A percentile compares a stretch with the other conserved stretches of the same genome.
Evolutionary conservation across 805 yeast species (phyloP).

Genomic region (Pichia ethanolica): DNA sequence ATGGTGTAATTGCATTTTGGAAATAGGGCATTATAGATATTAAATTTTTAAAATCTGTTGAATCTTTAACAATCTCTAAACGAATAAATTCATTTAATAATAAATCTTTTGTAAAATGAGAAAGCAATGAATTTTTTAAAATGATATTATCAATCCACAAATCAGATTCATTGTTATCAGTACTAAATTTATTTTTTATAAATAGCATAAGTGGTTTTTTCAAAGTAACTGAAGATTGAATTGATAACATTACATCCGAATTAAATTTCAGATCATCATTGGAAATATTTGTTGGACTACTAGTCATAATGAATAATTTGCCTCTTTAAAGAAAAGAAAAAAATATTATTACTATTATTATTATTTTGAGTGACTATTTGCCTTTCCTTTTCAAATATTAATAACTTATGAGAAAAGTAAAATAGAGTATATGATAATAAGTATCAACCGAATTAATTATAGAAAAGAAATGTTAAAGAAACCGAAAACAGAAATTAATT

Average conservation of each 20-base stretch:
- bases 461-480: no score
- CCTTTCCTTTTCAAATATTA: no score
- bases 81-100: slow-evolving; percentile 29
- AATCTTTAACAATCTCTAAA: slow-evolving; percentile 33
- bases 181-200: slow-evolving; percentile 16
- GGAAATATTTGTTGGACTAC: not conserved
- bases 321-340: no score
- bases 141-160: slow-evolving; percentile 15
- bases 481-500: no score
- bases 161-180: slow-evolving; percentile 17
- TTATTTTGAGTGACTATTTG: no score
- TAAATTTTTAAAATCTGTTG: slow-evolving; percentile 41
- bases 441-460: no score
- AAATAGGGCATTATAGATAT: slow-evolving; percentile 45
- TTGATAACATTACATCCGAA: slow-evolving; percentile 29
- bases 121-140: slow-evolving; percentile 8
- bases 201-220: slow-evolving; percentile 35
- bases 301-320: not conserved
- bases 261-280: slow-evolving; percentile 8
- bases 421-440: no score
- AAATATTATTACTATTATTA: no score
- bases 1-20: slow-evolving; percentile 38
- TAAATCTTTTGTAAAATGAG: slow-evolving; percentile 14
- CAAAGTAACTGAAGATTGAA: slow-evolving; percentile 30
- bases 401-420: no score